Evolutionary conservation across 1,284 basidiomycete genomes (phyloP), one percentile per base, ranked within the genome.

Genomic region (Pulveroboletus sp.): DNA sequence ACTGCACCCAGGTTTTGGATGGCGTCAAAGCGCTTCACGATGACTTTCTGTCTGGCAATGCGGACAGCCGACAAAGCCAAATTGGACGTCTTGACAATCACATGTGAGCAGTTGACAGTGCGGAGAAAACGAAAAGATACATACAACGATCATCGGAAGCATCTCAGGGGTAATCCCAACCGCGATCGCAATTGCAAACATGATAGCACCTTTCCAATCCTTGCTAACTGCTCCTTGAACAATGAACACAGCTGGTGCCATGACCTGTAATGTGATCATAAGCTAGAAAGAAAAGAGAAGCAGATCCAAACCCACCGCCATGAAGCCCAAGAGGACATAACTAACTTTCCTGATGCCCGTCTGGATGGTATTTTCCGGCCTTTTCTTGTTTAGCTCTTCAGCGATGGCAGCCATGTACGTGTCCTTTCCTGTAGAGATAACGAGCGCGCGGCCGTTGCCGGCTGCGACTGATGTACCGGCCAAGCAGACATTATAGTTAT

Each of bases 381-480:
- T 53, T 39, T 61, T 71, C 54, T 18, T 70, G n/a, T 70, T 72
- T 31, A 70, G 68, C 38, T 70, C 68, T 26, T 70, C 64, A 4
- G 68, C 71, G n/a, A 70, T 70, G 38, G 69, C 56, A 52, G 68
- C 68, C 71, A 69, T 72, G 52, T 74, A 70, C 12, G 68, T 70
- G 48, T 74, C 60, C 33, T 61, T 61, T 33, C 70, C 68, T 8
- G 68, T 74, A 38, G 65, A 68, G 28, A 73, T 57, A 29, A 73
- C 69, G 4, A 70, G 6, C 4, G 55, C 72, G 8, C 71, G 64
- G 6, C 70, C 68, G 18, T 66, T 70, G 28, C 68, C 68, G 18
- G 68, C 53, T 31, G 71, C 57, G 31, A 72, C 68, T 4, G 68
- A 70, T 20, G 69, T 73, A 4, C 68, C 72, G 35, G 69, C 72